phyloP scores from a whole-genome alignment of 140 eudicot genomes.

The Senecio squalidus region DNA sequence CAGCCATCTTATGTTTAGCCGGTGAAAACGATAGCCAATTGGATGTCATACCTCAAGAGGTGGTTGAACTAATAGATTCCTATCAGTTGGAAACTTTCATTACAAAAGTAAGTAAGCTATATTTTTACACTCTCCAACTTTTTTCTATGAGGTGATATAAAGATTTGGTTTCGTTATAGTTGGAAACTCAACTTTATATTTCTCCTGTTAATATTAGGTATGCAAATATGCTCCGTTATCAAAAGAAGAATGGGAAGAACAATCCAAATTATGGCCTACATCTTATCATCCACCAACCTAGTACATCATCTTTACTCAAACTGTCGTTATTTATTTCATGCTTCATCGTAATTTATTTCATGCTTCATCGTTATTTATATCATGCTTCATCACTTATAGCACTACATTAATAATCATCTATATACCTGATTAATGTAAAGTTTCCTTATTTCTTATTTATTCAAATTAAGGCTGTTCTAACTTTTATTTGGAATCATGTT shows the following conservation, averaged over 20 bases:
- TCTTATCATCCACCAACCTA: constrained; percentile 96
- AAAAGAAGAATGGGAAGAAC: constrained; percentile 96
- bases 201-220: constrained; percentile 20
- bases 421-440: neutral
- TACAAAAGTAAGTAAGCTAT: constrained; percentile 57
- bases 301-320: constrained; percentile 26
- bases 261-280: constrained; percentile 92
- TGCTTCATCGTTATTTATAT: neutral
- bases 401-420: neutral
- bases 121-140: neutral
- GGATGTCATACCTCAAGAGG: constrained; percentile 44
- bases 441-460: no score
- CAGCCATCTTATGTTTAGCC: constrained; percentile 66
- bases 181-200: neutral
- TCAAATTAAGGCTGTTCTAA: no score
- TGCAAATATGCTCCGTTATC: constrained; percentile 74
- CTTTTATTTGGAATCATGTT: constrained; percentile 5
- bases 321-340: neutral
- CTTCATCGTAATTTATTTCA: neutral
- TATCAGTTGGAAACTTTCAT: constrained; percentile 76
- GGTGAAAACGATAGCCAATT: constrained; percentile 38
- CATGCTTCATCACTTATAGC: constrained; percentile 9
- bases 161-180: constrained; percentile 2
- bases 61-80: constrained; percentile 54
- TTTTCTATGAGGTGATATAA: neutral